Conservation (phyloP, 2,329 filamentous ascomycete genomes). For the Phyllosticta citrichinensis region DNA sequence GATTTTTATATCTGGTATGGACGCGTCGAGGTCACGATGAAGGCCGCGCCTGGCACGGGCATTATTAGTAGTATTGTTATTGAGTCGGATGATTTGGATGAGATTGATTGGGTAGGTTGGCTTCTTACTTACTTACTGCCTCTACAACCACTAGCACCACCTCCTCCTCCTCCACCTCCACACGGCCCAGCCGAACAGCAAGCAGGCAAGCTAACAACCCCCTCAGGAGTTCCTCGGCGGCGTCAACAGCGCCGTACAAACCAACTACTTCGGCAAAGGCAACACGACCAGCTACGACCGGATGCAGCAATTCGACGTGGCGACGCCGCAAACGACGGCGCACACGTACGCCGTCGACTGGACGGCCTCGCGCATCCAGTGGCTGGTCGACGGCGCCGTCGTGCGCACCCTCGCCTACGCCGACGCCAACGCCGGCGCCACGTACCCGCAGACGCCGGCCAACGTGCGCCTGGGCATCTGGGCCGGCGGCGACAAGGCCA, state of each 20-base stretch:
- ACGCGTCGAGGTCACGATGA: conserved; percentile 66
- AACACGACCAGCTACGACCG: conserved; percentile 60
- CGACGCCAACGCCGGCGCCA: conserved; percentile 43
- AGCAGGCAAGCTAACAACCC: no score
- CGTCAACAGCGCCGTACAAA: conserved; percentile 52
- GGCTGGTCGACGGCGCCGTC: conserved; percentile 57
- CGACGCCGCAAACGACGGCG: conserved; percentile 45
- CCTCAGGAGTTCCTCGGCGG: conserved; percentile 58
- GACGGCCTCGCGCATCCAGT: conserved; percentile 59
- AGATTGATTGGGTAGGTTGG: conserved; percentile 57
- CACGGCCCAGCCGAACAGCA: no score
- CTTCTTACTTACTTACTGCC: neutral
- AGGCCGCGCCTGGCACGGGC: conserved; percentile 62
- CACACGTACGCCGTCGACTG: conserved; percentile 65
- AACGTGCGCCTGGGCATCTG: conserved; percentile 40
- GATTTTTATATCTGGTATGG: conserved; percentile 84
- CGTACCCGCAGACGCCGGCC: conserved; percentile 71
- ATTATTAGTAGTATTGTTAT: conserved; percentile 76
- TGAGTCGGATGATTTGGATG: conserved; percentile 74
- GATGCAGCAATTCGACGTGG: conserved; percentile 51
- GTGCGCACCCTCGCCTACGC: conserved; percentile 53
- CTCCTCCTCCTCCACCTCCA: neutral
- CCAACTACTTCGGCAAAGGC: conserved; percentile 71
- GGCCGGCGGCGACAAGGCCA: conserved; percentile 38
- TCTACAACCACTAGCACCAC: neutral